phyloP scores from a whole-genome alignment of 345 rosid genomes.

The Psidium guajava region DNA sequence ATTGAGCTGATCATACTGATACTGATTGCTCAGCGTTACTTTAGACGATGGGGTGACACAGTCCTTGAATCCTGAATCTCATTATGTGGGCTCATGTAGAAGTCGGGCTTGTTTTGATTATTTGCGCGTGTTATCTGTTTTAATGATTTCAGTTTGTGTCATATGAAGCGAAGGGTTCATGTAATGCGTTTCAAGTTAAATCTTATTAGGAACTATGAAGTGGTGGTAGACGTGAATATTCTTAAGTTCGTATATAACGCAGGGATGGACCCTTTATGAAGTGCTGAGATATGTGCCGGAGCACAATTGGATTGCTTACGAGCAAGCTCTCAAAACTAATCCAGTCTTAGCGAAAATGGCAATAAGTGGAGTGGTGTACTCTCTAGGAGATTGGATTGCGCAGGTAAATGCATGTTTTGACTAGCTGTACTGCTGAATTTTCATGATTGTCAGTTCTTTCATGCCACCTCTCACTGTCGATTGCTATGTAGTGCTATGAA shows the following conservation, averaged over 20 bases:
- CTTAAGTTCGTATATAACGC: slow-evolving; percentile 1
- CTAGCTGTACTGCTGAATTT: not conserved
- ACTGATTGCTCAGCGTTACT: not conserved
- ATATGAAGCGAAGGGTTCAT: not conserved
- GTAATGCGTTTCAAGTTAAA: not conserved
- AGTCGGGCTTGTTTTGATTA: not conserved
- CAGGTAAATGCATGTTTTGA: slow-evolving; percentile 34
- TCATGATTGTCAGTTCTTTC: not conserved
- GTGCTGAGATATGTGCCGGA: slow-evolving; percentile 70
- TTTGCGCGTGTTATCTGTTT: not conserved
- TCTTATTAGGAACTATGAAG: not conserved
- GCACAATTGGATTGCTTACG: slow-evolving; percentile 93
- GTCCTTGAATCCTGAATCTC: not conserved
- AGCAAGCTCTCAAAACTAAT: slow-evolving; percentile 67
- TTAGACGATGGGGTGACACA: not conserved
- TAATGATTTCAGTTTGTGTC: not conserved
- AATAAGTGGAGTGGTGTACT: slow-evolving; percentile 81
- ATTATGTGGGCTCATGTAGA: not conserved
- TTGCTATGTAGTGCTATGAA: slow-evolving; percentile 54
- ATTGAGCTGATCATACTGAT: not conserved
- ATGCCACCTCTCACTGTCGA: not conserved
- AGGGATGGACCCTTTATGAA: slow-evolving; percentile 98
- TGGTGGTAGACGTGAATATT: not conserved
- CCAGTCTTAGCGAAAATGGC: slow-evolving; percentile 97
- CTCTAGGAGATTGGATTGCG: slow-evolving; percentile 94